Evolutionary conservation across 768 basidiomycete genomes (phyloP).

Genomic region (Kwoniella pini): DNA sequence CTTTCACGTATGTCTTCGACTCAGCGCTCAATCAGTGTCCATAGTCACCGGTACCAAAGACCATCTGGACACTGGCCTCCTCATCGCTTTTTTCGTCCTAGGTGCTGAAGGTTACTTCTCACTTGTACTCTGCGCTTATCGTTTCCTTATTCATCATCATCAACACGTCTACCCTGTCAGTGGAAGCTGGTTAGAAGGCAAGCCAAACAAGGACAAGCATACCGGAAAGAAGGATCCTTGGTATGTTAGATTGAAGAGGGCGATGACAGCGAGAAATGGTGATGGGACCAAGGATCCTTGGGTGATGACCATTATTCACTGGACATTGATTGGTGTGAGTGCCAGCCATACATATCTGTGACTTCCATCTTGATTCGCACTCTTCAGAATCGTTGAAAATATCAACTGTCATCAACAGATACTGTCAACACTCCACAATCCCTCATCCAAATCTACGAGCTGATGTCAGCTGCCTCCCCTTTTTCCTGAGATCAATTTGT

Average conservation of each 20-base stretch:
- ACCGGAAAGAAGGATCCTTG: conserved; percentile 18
- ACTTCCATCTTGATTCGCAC: too few relatives aligned
- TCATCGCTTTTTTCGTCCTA: conserved; percentile 37
- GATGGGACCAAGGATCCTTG: conserved; percentile 20
- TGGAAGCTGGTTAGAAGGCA: conserved; percentile 25
- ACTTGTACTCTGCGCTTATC: conserved; percentile 28
- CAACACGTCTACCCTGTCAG: conserved; percentile 19
- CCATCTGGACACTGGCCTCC: conserved; percentile 19
- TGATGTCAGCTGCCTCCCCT: too few relatives aligned
- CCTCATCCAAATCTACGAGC: too few relatives aligned
- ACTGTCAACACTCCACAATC: too few relatives aligned
- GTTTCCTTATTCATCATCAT: conserved; percentile 35
- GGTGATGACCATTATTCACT: conserved; percentile 28
- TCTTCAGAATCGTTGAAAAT: too few relatives aligned
- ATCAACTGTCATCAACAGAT: too few relatives aligned
- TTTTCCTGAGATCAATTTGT: too few relatives aligned
- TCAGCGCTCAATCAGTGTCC: conserved; percentile 26
- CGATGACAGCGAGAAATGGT: conserved; percentile 18
- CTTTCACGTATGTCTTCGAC: conserved; percentile 30
- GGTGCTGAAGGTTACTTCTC: conserved; percentile 36
- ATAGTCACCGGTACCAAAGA: conserved; percentile 28
- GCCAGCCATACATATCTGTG: background rate
- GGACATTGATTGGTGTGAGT: conserved; percentile 18
- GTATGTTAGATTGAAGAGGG: conserved; percentile 3
- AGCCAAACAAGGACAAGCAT: conserved; percentile 13